These are phyloP conservation scores for Incumbomyces delicatus DNA, from an alignment of 2,329 filamentous ascomycete genomes.

Conservation along the genomic window DNA sequence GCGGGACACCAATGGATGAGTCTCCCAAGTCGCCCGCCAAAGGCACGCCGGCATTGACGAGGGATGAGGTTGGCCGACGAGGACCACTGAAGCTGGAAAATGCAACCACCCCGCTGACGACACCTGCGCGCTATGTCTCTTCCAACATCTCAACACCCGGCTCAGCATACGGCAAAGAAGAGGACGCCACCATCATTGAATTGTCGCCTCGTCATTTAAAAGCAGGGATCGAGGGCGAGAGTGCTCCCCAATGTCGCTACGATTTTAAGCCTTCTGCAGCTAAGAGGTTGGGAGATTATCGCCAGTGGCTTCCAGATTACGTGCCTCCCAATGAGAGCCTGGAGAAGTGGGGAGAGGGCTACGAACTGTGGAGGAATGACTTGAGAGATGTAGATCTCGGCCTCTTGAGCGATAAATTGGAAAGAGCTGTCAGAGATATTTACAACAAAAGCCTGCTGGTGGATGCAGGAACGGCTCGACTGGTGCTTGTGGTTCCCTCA, in stretches of 20 bases:
- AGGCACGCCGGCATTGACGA: neutral
- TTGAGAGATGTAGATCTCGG: slow-evolving; percentile 63
- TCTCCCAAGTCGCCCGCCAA: slow-evolving; percentile 1
- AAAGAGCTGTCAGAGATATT: slow-evolving; percentile 68
- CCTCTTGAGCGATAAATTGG: slow-evolving; percentile 76
- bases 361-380: slow-evolving; percentile 72
- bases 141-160: slow-evolving; percentile 50
- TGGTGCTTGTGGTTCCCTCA: slow-evolving; percentile 68
- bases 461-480: slow-evolving; percentile 57
- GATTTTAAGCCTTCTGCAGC: slow-evolving; percentile 66
- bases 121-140: slow-evolving; percentile 45
- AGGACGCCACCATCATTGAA: slow-evolving; percentile 77
- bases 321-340: slow-evolving; percentile 34
- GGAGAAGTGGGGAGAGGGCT: slow-evolving; percentile 34
- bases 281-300: slow-evolving; percentile 70
- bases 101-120: slow-evolving; percentile 48
- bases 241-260: slow-evolving; percentile 59
- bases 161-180: slow-evolving; percentile 56
- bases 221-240: slow-evolving; percentile 79
- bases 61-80: neutral
- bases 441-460: slow-evolving; percentile 63
- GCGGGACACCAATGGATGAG: slow-evolving; percentile 1
- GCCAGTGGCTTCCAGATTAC: slow-evolving; percentile 54
- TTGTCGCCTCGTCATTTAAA: slow-evolving; percentile 69
- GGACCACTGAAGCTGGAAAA: slow-evolving; percentile 1